A percentile compares a stretch with the other conserved stretches of the same genome.
phyloP scores from a whole-genome alignment of 2,329 filamentous ascomycete species.

The Verticillium alfalfae region DNA sequence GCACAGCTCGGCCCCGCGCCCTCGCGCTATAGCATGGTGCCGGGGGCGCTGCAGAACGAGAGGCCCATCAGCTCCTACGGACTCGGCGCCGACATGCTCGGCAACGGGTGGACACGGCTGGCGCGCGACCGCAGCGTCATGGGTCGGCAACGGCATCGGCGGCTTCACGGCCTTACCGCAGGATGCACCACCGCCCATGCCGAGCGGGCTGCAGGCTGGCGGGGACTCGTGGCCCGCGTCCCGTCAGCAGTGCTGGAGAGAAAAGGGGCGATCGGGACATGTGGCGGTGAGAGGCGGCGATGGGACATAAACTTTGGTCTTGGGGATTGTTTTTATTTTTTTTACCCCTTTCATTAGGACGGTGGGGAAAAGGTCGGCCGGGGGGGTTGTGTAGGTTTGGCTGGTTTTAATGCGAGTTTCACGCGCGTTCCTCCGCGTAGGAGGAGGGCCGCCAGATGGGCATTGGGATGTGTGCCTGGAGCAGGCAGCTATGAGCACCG shows the following conservation, averaged over 20 bases:
- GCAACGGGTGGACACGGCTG: slow-evolving; percentile 43
- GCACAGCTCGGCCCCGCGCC: slow-evolving; percentile 10
- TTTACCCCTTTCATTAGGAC: background rate
- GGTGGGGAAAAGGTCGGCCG: background rate
- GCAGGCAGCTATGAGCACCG: no score
- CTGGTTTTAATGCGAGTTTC: background rate
- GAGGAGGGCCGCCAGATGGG: no score
- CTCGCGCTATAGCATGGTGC: slow-evolving; percentile 8
- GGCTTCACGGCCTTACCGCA: slow-evolving; percentile 48
- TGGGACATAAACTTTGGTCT: background rate
- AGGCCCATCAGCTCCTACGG: slow-evolving; percentile 54
- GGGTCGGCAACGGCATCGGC: slow-evolving; percentile 42
- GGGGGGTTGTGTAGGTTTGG: background rate
- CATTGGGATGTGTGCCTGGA: no score
- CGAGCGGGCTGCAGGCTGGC: slow-evolving; percentile 10
- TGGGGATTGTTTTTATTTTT: background rate
- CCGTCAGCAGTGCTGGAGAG: slow-evolving; percentile 35
- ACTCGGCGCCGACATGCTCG: slow-evolving; percentile 44
- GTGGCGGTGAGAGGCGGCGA: slow-evolving; percentile 29
- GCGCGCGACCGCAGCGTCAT: slow-evolving; percentile 49
- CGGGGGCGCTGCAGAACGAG: slow-evolving; percentile 13
- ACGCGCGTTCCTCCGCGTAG: no score
- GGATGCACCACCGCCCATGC: slow-evolving; percentile 8
- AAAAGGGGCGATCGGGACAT: slow-evolving; percentile 32
- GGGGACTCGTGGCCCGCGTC: slow-evolving; percentile 35